Evolutionary conservation across 2,329 filamentous ascomycete genomes (phyloP).

Genomic region (Talaromyces islandicus): DNA sequence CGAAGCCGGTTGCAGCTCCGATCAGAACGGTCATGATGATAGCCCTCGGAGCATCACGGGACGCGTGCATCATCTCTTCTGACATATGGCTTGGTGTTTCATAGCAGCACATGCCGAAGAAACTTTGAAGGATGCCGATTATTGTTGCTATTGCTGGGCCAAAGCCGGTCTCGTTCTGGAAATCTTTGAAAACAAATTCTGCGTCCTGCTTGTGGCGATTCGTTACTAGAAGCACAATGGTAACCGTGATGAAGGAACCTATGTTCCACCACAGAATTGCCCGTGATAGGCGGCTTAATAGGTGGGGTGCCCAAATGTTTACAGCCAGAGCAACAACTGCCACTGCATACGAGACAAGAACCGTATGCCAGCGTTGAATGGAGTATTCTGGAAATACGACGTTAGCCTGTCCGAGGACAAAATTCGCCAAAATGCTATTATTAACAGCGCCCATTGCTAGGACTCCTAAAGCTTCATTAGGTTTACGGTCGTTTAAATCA

Average conservation of each 20-base stretch:
- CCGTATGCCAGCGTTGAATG: slow-evolving; percentile 53
- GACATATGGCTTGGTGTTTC: slow-evolving; percentile 50
- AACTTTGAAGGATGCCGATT: slow-evolving; percentile 49
- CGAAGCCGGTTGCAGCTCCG: slow-evolving; percentile 42
- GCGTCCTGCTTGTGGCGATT: slow-evolving; percentile 51
- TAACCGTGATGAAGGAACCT: slow-evolving; percentile 46
- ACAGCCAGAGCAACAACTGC: slow-evolving; percentile 39
- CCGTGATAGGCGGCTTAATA: slow-evolving; percentile 48
- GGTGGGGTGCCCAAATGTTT: slow-evolving; percentile 47
- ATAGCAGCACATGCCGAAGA: slow-evolving; percentile 49
- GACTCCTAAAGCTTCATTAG: slow-evolving; percentile 27
- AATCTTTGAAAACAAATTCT: slow-evolving; percentile 50
- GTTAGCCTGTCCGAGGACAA: slow-evolving; percentile 50
- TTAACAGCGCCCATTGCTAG: slow-evolving; percentile 51
- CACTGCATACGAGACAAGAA: slow-evolving; percentile 48
- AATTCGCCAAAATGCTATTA: slow-evolving; percentile 51
- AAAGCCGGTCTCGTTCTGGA: slow-evolving; percentile 52
- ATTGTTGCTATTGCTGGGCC: slow-evolving; percentile 46
- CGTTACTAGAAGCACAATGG: slow-evolving; percentile 47
- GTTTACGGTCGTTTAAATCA: neutral
- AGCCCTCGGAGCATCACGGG: slow-evolving; percentile 46
- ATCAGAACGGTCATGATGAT: slow-evolving; percentile 42
- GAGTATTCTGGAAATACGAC: slow-evolving; percentile 46
- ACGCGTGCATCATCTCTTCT: slow-evolving; percentile 49
- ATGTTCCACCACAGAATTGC: slow-evolving; percentile 51